Evolutionary conservation across 2,329 filamentous ascomycete species (phyloP).

Genomic region (Aureobasidium mangrovei): DNA sequence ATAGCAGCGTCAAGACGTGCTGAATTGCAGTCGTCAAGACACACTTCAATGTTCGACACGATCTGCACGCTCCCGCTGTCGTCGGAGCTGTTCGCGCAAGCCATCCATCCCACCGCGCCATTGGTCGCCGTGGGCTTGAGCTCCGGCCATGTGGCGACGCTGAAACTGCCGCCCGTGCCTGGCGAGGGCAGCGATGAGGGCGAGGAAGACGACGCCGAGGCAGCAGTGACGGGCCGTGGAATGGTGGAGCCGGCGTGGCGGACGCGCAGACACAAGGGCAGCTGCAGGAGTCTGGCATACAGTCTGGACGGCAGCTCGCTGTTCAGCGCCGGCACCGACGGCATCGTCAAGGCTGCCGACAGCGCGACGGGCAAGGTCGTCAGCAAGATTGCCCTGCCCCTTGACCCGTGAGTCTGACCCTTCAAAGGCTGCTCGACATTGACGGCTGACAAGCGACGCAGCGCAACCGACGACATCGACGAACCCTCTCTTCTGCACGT

Average conservation of each 20-base stretch:
- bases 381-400: constrained; percentile 73
- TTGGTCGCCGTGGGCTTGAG: constrained; percentile 79
- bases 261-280: constrained; percentile 86
- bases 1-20: neutral
- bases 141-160: constrained; percentile 77
- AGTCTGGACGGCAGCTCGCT: constrained; percentile 64
- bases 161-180: constrained; percentile 57
- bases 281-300: constrained; percentile 75
- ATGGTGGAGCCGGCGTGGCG: constrained; percentile 78
- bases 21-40: neutral
- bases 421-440: neutral
- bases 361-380: constrained; percentile 56
- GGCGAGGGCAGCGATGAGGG: constrained; percentile 36
- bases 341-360: constrained; percentile 53
- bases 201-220: constrained; percentile 40
- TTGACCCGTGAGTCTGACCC: constrained; percentile 31
- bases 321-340: constrained; percentile 54
- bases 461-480: constrained; percentile 46
- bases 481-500: constrained; percentile 73
- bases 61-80: constrained; percentile 80
- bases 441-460: constrained; percentile 18
- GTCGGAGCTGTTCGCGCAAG: constrained; percentile 81
- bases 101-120: constrained; percentile 74
- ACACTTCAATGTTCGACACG: constrained; percentile 68
- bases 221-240: constrained; percentile 54